Evolutionary conservation across 208 protist genomes (phyloP).

Genomic region (Trypanosomatidae sp.): DNA sequence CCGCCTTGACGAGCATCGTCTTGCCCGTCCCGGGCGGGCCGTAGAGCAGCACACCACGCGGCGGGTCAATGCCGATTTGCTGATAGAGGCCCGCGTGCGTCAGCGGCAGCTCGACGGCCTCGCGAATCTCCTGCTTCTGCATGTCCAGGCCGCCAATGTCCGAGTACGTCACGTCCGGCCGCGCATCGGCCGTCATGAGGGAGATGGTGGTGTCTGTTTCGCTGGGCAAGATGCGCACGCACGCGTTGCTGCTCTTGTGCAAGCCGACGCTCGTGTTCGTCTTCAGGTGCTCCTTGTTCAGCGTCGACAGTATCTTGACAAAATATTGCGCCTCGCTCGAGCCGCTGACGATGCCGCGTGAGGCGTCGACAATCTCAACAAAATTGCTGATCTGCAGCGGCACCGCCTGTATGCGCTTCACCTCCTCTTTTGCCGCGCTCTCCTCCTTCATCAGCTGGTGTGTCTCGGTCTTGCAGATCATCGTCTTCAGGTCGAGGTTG

Average conservation of each 20-base stretch:
- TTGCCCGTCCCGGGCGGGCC: constrained; percentile 97
- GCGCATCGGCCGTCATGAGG: constrained; percentile 87
- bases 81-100: constrained; percentile 98
- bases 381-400: constrained; percentile 99
- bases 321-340: constrained; percentile 97
- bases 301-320: constrained; percentile 95
- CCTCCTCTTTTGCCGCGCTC: constrained; percentile 85
- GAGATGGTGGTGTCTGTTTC: constrained; percentile 98
- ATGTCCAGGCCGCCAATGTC: constrained; percentile 99
- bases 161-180: constrained; percentile 91
- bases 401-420: constrained; percentile 99
- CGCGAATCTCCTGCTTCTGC: constrained; percentile 99
- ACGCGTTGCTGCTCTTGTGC: constrained; percentile 97
- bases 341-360: constrained; percentile 91
- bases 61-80: constrained; percentile 99
- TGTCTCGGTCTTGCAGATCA: constrained; percentile 83
- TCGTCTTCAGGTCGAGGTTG: constrained; percentile 78
- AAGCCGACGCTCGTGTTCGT: constrained; percentile 98
- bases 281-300: constrained; percentile 98
- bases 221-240: constrained; percentile 96
- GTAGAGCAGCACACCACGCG: constrained; percentile 98
- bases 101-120: constrained; percentile 99
- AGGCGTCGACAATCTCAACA: constrained; percentile 98
- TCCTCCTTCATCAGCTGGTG: constrained; percentile 85
- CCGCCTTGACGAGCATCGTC: constrained; percentile 98